Evolutionary conservation across 208 protist species (phyloP), one percentile per base, ranked within the genome.

Genomic region (Acanthamoeba lenticulata): DNA sequence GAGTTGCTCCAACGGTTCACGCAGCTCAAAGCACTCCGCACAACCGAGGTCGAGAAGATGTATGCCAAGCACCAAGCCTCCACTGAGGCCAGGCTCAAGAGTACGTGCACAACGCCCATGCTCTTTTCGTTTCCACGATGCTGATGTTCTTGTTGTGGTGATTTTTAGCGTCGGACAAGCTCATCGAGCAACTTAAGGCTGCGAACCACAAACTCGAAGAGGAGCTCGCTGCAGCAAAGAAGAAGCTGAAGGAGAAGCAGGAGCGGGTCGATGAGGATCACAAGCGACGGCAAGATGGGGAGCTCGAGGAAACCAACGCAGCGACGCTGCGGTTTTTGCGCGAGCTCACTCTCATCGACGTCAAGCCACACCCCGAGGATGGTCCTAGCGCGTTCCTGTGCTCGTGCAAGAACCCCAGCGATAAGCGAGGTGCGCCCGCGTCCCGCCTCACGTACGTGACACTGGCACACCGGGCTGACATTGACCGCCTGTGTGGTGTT

Each of bases 21-120:
- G 49, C 19, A 91, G 32, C 52, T 91, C 13, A 91, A 91, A 49
- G 85, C 49, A n/a, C 85, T 91, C 6, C 49, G 85, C 36, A 91
- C 60, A 13, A 91, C 85, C 52, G 69, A 91, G 42, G 47, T 49
- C 85, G 85, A 91, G 52, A 91, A 91, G 60, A 44, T 91, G 85
- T 72, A 74, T 38, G 24, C 47, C 34, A 91, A 91, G 85, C 85
- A 34, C 1, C 85, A 69, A 38, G 85, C 85, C 24, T 4, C 85
- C 38, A 49, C 85, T 7, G 85, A 65, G 21, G 85, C 85, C 49
- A 91, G 52, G 42, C 49, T 69, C 13, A 91, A 91, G 40, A 49
- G 85, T 91, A 91, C 85, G 17, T 42, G 17, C 29, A 44, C 24
- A 32, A 27, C 27, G 6, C 38, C 7, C 67, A 45, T 45, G 34